A percentile compares a stretch with the other conserved stretches of the same genome.
Conservation (phyloP, 2,329 filamentous ascomycete species). For the Fusarium sp. region DNA sequence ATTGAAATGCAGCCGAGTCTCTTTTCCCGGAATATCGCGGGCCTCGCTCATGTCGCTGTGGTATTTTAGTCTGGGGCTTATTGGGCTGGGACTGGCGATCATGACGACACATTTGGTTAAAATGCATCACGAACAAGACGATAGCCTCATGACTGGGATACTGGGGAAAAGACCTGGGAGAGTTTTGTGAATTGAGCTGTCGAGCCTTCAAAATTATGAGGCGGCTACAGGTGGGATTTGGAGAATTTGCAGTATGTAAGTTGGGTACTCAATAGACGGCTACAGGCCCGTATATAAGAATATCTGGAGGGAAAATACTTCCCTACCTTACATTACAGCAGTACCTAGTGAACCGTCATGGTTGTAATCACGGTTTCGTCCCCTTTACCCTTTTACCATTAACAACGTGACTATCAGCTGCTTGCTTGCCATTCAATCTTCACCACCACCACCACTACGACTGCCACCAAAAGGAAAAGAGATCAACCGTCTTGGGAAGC, state of each 20-base stretch:
- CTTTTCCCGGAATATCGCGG: slow-evolving; percentile 24
- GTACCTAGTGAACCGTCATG: not conserved
- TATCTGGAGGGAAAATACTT: slow-evolving; percentile 1
- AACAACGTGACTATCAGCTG: slow-evolving; percentile 37
- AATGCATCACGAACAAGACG: slow-evolving; percentile 14
- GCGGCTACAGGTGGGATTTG: not conserved
- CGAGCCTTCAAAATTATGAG: not conserved
- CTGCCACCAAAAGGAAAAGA: not conserved
- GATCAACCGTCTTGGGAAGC: not conserved
- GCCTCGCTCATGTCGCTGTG: slow-evolving; percentile 7
- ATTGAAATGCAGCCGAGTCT: slow-evolving; percentile 24
- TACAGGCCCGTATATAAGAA: slow-evolving; percentile 35
- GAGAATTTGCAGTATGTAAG: not conserved
- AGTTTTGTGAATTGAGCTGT: not conserved
- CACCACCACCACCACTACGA: slow-evolving; percentile 3
- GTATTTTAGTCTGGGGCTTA: slow-evolving; percentile 20
- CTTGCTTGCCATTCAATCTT: slow-evolving; percentile 9
- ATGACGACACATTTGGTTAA: slow-evolving; percentile 38
- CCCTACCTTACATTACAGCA: not conserved
- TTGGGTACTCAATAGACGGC: not conserved
- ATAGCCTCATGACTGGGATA: not conserved
- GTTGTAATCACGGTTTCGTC: slow-evolving; percentile 1
- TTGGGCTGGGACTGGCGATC: slow-evolving; percentile 27
- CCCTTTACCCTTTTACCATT: slow-evolving; percentile 1
- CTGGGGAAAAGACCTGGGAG: not conserved